Base-by-base conservation (phyloP, 2,329 filamentous ascomycete genomes). In the Tolypocladium pustulatum region DNA sequence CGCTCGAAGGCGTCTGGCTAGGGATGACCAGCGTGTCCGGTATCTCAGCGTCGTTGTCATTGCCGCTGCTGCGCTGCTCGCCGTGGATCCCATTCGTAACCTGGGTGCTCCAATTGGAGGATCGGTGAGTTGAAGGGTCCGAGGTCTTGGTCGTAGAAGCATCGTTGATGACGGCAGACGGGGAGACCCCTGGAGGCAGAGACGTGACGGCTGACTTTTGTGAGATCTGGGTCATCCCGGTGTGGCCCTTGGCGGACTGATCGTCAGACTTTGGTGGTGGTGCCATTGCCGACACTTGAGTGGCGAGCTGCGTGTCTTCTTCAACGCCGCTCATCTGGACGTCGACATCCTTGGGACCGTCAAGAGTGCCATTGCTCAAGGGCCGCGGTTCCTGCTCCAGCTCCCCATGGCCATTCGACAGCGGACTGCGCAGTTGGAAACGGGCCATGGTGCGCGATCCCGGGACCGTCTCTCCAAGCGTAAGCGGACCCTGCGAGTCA, bases 131-230 rank as follows among this genome's bases (percentile, higher is more conserved):
- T 3, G 88, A 91, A 7, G 84, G 82, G 61, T 89, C 85, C 1
- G 89, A 90, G 2, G 89, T 92, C 73, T 96, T 94, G n/a, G 92
- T 96, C 1, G 92, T 95, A 2, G 91, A 96, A 1, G 91, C 93
- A 67, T 96, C 91, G 66, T 97, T 97, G 57, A 86, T 76, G 60
- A 81, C 71, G 15, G 80, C 81, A 32, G 81, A 83, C 17, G 83
- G 83, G 5, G 82, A 83, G 57, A 84, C 75, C 4, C 81, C 83
- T 0, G 78, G 73, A 0, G 84, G 81, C 3, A 87, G 71, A 25
- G 81, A 75, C 20, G 82, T 85, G 52, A 86, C 72, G 1, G 76
- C 79, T 5, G 86, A 88, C 52, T 79, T 75, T 68, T 89, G 88
- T 1, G 88, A 89, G 27, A 85, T 76, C 60, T 84, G 82, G 2